phyloP scores from a whole-genome alignment of 2,329 filamentous ascomycete species.

The Didymella pinodella region DNA sequence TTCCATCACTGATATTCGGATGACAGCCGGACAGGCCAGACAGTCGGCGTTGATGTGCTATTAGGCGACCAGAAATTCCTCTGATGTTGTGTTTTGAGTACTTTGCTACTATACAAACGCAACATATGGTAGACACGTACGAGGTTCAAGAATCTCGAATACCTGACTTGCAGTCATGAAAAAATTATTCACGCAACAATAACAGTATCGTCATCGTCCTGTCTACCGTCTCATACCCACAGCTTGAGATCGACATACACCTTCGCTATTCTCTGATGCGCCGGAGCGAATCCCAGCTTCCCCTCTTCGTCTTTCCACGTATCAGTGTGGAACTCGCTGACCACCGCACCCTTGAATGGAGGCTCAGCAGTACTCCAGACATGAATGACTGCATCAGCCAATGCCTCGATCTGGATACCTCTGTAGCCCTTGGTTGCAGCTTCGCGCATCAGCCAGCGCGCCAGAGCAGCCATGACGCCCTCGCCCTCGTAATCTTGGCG shows the following conservation, averaged over 20 bases:
- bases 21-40: neutral
- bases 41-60: neutral
- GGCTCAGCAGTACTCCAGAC: slow-evolving; percentile 41
- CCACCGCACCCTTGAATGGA: slow-evolving; percentile 34
- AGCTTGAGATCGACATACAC: slow-evolving; percentile 40
- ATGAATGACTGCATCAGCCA: slow-evolving; percentile 41
- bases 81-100: neutral
- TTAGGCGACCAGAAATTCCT: neutral
- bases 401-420: slow-evolving; percentile 49
- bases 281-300: slow-evolving; percentile 33
- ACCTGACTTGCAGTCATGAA: neutral
- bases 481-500: slow-evolving; percentile 47
- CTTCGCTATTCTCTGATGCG: slow-evolving; percentile 36
- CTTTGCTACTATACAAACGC: neutral
- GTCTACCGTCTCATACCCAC: neutral
- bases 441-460: slow-evolving; percentile 51
- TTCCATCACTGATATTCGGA: slow-evolving; percentile 10
- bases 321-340: slow-evolving; percentile 35
- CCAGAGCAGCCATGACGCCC: slow-evolving; percentile 46
- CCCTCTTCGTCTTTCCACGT: slow-evolving; percentile 37
- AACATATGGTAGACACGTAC: neutral
- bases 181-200: neutral
- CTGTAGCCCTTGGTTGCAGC: slow-evolving; percentile 44
- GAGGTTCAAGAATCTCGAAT: neutral
- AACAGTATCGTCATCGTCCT: neutral